Base-by-base conservation (phyloP, 805 yeast genomes). In the Cyberlindnera nakhonratchasimensis region DNA sequence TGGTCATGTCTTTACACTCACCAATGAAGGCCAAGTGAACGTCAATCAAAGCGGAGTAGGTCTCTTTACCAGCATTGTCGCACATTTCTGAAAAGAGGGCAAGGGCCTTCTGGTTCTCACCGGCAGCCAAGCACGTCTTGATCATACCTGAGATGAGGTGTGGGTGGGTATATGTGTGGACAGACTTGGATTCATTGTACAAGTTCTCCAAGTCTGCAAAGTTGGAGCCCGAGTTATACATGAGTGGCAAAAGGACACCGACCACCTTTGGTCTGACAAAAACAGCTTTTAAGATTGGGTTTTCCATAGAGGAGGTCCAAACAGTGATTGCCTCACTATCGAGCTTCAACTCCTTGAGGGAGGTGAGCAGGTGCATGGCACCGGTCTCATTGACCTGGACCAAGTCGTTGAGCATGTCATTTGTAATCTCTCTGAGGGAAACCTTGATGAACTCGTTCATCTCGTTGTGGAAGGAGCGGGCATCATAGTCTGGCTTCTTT, bases 1-100 rank as follows among this genome's bases (percentile, higher is more conserved):
- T 80, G 31, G 69, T 69, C 42, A 84, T 70, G 57, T 86, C 89
- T 57, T 76, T 77, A 61, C 88, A 82, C 51, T 77, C 79, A 34
- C 95, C 93, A 57, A 86, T 82, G 54, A 86, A 86, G 3, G 82
- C 72, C 47, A 85, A 70, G 66, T 86, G 95, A 35, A 86, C 81
- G 63, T 82, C 86, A 25, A 83, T 74, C 62, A 84, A 67, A 24
- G 81, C 74, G 39, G 79, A 71, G 54, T 69, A 65, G 61, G 67
- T 69, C 29, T 47, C 42, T 40, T 55, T 53, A 31, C 61, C 65
- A 34, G 77, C 77, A 34, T 75, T 71, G 33, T 70, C 69, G 51
- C 84, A 77, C 47, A 85, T 65, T 36, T 73, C 72, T 57, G 77
- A 80, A 61, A 85, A 82, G 38, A 77, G 66, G 44, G 74, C 74